Conservation (phyloP, 306 rosid genomes). For the Rosa multiflora region DNA sequence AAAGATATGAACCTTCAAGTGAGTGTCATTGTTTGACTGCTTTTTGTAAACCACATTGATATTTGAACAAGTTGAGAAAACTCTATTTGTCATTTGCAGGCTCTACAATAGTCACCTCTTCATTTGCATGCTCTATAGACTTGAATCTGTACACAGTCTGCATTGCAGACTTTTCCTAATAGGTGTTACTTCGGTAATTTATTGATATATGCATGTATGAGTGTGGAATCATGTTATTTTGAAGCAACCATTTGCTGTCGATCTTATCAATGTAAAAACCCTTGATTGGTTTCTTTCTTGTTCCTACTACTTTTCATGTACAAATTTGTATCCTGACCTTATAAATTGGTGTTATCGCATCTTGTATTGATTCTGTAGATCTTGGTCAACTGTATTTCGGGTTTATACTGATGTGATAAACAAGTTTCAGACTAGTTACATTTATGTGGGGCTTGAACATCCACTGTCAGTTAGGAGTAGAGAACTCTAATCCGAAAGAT, state of each 20-base stretch:
- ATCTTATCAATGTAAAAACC: neutral
- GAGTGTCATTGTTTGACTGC: neutral
- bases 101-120: neutral
- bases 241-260: neutral
- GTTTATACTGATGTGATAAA: neutral
- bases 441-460: neutral
- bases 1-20: neutral
- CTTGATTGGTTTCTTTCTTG: neutral
- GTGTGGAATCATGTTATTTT: neutral
- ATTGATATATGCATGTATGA: neutral
- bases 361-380: neutral
- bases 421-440: neutral
- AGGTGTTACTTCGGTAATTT: neutral
- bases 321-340: neutral
- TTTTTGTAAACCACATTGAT: neutral
- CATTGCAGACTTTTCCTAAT: too few species aligned
- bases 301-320: too few species aligned
- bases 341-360: neutral
- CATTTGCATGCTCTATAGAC: neutral
- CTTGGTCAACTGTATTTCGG: neutral
- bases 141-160: neutral
- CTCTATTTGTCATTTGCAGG: neutral
- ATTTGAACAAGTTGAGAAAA: neutral
- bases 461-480: too few species aligned
- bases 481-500: neutral